Conservation (phyloP, 495 filamentous ascomycete genomes). For the Talaromyces thailandensis region DNA sequence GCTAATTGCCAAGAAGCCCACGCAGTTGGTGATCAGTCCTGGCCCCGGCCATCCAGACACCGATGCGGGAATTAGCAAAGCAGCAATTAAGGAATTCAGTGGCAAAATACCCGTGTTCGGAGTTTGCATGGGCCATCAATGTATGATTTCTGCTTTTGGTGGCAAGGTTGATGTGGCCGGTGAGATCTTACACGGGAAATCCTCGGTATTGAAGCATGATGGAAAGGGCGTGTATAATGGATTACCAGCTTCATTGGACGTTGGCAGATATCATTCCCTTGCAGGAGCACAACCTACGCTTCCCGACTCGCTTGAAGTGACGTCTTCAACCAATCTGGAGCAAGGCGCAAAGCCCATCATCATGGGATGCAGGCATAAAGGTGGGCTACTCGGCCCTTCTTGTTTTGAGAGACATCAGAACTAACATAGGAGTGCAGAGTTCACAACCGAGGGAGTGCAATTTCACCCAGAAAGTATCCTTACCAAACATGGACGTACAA, state of each 20-base stretch:
- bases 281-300: constrained; percentile 86
- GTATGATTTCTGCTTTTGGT: constrained; percentile 85
- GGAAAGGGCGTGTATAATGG: constrained; percentile 75
- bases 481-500: constrained; percentile 74
- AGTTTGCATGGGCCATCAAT: constrained; percentile 98
- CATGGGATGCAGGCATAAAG: constrained; percentile 93
- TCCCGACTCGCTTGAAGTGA: constrained; percentile 81
- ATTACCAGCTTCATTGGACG: constrained; percentile 66
- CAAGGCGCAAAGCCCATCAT: constrained; percentile 71
- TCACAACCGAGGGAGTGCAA: constrained; percentile 68
- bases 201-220: constrained; percentile 81
- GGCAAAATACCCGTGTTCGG: constrained; percentile 95
- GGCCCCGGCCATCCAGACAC: constrained; percentile 85
- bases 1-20: constrained; percentile 71
- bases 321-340: constrained; percentile 65
- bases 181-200: constrained; percentile 96
- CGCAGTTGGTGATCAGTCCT: constrained; percentile 88
- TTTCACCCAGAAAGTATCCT: constrained; percentile 98
- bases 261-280: constrained; percentile 93
- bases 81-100: constrained; percentile 81
- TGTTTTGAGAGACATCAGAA: neutral
- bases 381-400: neutral
- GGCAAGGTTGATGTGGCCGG: constrained; percentile 87
- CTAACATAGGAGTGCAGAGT: constrained; percentile 13
- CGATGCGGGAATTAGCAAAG: constrained; percentile 86